A percentile compares a stretch with the other conserved stretches of the same genome.
Evolutionary conservation across 2,329 filamentous ascomycete genomes (phyloP).

Genomic region (Nectriaceae sp.): DNA sequence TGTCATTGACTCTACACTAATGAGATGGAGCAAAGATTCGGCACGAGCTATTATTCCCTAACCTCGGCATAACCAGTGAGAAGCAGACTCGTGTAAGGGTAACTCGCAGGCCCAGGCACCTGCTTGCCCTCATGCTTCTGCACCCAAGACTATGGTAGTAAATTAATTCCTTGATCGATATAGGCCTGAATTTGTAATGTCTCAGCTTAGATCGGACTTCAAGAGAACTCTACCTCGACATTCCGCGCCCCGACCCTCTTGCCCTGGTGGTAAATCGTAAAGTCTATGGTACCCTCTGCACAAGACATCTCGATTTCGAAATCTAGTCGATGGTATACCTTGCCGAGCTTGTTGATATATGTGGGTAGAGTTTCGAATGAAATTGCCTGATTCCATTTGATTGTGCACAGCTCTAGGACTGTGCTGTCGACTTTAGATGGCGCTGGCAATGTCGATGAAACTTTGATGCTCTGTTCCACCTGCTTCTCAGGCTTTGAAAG

Average conservation of each 20-base stretch:
- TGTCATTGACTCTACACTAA: too few relatives aligned
- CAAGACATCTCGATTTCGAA: constrained; percentile 22
- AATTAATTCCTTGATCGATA: too few relatives aligned
- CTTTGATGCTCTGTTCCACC: background rate
- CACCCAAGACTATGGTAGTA: too few relatives aligned
- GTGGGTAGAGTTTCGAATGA: constrained; percentile 7
- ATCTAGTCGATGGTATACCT: background rate
- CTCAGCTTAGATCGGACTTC: too few relatives aligned
- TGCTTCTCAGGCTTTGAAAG: fast-evolving
- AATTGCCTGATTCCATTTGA: constrained; percentile 19
- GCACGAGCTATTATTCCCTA: too few relatives aligned
- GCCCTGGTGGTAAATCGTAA: constrained; percentile 14
- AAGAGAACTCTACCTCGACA: constrained; percentile 22
- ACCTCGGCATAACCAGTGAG: too few relatives aligned
- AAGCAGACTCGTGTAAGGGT: too few relatives aligned
- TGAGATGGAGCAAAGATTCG: too few relatives aligned
- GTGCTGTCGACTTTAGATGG: fast-evolving
- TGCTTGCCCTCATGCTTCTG: too few relatives aligned
- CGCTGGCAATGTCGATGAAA: background rate
- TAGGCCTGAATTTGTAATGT: too few relatives aligned
- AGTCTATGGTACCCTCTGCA: constrained; percentile 22
- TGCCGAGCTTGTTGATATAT: constrained; percentile 10
- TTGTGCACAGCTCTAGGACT: constrained; percentile 16
- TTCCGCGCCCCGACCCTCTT: constrained; percentile 16
- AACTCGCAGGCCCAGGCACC: too few relatives aligned